Base-by-base conservation (phyloP, 225 moss, liverwort and hornwort species). In the Physcomitrium patens region DNA sequence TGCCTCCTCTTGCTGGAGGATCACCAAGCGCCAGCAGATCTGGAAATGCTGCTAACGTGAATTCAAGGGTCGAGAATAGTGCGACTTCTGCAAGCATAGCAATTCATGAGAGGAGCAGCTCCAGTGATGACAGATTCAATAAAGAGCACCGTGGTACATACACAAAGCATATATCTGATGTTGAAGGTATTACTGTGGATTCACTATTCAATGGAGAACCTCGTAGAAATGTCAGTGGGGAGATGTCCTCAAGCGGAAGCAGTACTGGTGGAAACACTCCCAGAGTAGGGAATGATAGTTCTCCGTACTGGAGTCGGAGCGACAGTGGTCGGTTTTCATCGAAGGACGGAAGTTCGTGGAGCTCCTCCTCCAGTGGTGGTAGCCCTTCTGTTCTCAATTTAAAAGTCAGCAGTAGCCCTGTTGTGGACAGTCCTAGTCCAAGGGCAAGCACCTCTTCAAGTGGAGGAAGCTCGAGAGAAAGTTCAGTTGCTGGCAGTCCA, bases 291-390 rank as follows among this genome's bases (percentile, higher is more conserved):
- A 77, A 50, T 44, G 85, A 77, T 68, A 79, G 67, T 70, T 86
- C 79, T 66, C 82, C 82, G 45, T 78, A 81, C 48, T 86, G 85
- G 85, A 77, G 48, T 73, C 78, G 85, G 76, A 86, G 77, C 76
- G 85, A 86, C 73, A 86, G 85, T 79, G 85, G 82, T 50, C 79
- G 85, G 41, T 86, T 79, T 68, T 86, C 85, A 70, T 79, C 85
- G 9, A 81, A 85, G 73, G 79, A 72, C 3, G 81, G 81, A 41
- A 62, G 77, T 71, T 74, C 78, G 41, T 81, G 77, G 75, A 81
- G 81, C 67, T 70, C 80, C 54, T 69, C 82, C 54, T 85, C 85
- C 9, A 82, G 85, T 74, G 74, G 31, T 37, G 31, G 82, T 11
- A 86, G 85, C 70, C 85, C 85, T 24, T 76, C 85, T 57, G 67